These are phyloP conservation scores for Neofusicoccum cordaticola DNA, from an alignment of 2,329 filamentous ascomycete genomes.

Conservation along the genomic window DNA sequence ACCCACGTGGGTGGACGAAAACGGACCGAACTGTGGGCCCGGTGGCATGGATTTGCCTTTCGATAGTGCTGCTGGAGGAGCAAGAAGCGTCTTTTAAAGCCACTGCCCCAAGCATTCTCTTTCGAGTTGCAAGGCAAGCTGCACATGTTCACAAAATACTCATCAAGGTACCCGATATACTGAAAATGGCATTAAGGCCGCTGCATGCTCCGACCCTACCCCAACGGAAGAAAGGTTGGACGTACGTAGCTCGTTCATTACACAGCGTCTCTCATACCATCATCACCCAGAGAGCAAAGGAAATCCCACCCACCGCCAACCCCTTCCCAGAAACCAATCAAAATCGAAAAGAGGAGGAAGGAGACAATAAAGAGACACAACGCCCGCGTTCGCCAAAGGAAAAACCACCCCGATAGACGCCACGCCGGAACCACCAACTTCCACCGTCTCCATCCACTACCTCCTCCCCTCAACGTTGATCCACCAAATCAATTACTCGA, in stretches of 20 bases:
- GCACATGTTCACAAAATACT: not conserved
- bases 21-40: not conserved
- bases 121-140: too few species aligned
- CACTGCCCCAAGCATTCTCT: too few species aligned
- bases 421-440: not conserved
- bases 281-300: not conserved
- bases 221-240: not conserved
- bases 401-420: not conserved
- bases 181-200: conserved; percentile 5
- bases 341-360: not conserved
- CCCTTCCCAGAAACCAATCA: not conserved
- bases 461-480: not conserved
- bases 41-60: not conserved
- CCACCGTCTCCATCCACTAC: not conserved
- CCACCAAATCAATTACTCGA: not conserved
- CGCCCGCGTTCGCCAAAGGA: not conserved
- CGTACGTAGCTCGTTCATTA: conserved; percentile 14
- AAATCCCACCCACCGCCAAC: not conserved
- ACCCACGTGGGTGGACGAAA: not conserved
- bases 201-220: not conserved
- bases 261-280: conserved; percentile 11
- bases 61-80: too few species aligned
- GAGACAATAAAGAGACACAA: not conserved
- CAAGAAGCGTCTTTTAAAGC: too few species aligned
- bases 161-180: not conserved